Base-by-base conservation (phyloP, 768 basidiomycete genomes). In the Boletales sp. region DNA sequence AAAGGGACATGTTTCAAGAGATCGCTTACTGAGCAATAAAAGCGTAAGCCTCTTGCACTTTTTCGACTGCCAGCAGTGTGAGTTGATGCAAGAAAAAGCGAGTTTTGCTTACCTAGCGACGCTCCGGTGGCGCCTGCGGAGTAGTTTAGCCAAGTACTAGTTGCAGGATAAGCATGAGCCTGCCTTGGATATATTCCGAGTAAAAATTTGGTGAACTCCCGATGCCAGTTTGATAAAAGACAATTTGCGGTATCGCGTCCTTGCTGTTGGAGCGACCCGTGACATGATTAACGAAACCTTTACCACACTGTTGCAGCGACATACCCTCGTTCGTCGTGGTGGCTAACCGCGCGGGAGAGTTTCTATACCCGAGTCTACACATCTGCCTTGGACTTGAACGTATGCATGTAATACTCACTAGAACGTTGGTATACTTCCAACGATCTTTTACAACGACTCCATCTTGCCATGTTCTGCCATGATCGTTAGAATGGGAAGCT, bases 1-100 rank as follows among this genome's bases (percentile, higher is more conserved):
- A 5, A 8, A n/a, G 27, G 21, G 29, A 47, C 5, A 31, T 11
- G 14, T 17, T 38, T 21, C 19, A 40, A 50, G 21, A 19, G 5
- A 40, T 14, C 14, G 70, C 86, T 65, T 58, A 88, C 86, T 89
- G 84, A 18, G 87, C 80, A 57, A 89, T 83, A 60, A 89, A 89
- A n/a, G 78, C 83, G 67, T 87, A 87, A 31, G 82, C 86, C 55
- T 88, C 85, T 67, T 88, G 82, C 3, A 89, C 83, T 59, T 89
- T 87, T 50, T 83, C 82, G 36, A 69, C 85, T 87, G 55, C 13
- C 30, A 19, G n/a, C 11, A 19, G n/a, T 27, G n/a, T 45, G 29
- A 57, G 55, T 19, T 37, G 37, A 18, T 17, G 50, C 43, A 17
- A 40, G 12, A 37, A 35, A 35, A 7, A 18, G 29, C 1, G 30